Percentiles rank a stretch among this genome's conserved stretches.
Evolutionary conservation across 106 monocot genomes (phyloP).

Genomic region (Dendrobium nobile): DNA sequence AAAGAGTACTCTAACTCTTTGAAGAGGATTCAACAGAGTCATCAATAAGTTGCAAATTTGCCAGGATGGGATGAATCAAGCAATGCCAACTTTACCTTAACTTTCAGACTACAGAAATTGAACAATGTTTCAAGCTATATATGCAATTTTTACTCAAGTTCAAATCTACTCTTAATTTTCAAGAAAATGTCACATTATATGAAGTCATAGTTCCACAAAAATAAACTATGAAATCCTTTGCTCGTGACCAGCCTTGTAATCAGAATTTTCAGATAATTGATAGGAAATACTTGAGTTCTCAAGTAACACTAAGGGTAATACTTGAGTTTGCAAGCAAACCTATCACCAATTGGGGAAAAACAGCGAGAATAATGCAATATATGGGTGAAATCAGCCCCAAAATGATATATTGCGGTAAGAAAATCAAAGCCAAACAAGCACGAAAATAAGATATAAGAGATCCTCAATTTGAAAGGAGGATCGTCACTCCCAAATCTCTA

Average conservation of each 20-base stretch:
- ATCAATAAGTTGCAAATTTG: background rate
- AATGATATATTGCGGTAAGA: too few species aligned
- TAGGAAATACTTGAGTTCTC: too few species aligned
- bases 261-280: background rate
- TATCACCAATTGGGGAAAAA: too few species aligned
- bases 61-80: background rate
- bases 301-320: too few species aligned
- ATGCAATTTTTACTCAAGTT: background rate
- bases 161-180: background rate
- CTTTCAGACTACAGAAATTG: background rate
- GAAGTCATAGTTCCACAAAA: background rate
- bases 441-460: too few species aligned
- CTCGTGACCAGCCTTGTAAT: background rate
- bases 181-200: background rate
- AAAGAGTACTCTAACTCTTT: background rate
- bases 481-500: too few species aligned
- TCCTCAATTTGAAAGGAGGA: too few species aligned
- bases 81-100: background rate
- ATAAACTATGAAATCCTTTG: background rate
- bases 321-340: too few species aligned
- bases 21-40: background rate
- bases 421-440: too few species aligned
- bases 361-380: too few species aligned
- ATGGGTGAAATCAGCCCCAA: too few species aligned
- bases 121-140: background rate